Conservation (phyloP, 345 rosid genomes). For the thale cress (Arabidopsis thaliana) region TAIR10.1 NC_003070.9:18879001-18879500, state of each 20-base stretch:
- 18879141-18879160: conserved; percentile 87
- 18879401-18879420: conserved; percentile 83
- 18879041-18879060: not conserved
- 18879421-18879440: conserved; percentile 75
- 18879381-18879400: conserved; percentile 74
- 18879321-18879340: not conserved
- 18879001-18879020: conserved; percentile 14
- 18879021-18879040: conserved; percentile 9
- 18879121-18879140: conserved; percentile 95
- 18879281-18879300: conserved; percentile 21
- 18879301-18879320: not conserved
- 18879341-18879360: conserved; percentile 58
- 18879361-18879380: conserved; percentile 78
- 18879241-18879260: conserved; percentile 71
- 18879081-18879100: conserved; percentile 71
- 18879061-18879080: conserved; percentile 80
- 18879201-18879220: conserved; percentile 75
- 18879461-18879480: conserved; percentile 85
- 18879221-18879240: conserved; percentile 93
- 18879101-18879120: conserved; percentile 94
- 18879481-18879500: conserved; percentile 62
- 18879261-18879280: conserved; percentile 89
- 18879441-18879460: conserved; percentile 54
- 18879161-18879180: conserved; percentile 72
- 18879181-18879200: conserved; percentile 72